Evolutionary conservation across 1,139 yeast genomes (phyloP).

Genomic region (Nakaseomyces nivariensis): DNA sequence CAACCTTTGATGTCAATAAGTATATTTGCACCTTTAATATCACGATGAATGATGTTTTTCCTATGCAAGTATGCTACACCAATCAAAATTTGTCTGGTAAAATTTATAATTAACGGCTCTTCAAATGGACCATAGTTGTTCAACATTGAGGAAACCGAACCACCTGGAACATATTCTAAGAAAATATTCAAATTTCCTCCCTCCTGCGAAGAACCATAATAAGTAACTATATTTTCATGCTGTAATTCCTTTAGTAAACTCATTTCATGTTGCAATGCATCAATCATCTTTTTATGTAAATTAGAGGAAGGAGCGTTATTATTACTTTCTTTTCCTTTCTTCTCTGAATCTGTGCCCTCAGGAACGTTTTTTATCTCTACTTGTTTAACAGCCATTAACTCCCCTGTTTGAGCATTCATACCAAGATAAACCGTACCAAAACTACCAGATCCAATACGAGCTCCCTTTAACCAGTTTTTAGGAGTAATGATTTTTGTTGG

Average conservation of each 20-base stretch:
- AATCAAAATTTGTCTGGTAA: slow-evolving; percentile 71
- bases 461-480: slow-evolving; percentile 84
- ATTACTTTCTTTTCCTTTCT: slow-evolving; percentile 6
- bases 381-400: slow-evolving; percentile 93
- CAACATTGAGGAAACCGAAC: slow-evolving; percentile 82
- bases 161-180: slow-evolving; percentile 94
- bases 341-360: slow-evolving; percentile 8
- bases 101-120: slow-evolving; percentile 76
- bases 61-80: slow-evolving; percentile 77
- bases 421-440: slow-evolving; percentile 92
- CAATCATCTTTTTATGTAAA: slow-evolving; percentile 55
- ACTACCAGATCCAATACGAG: slow-evolving; percentile 88
- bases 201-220: slow-evolving; percentile 75
- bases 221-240: slow-evolving; percentile 88
- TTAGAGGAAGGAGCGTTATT: slow-evolving; percentile 31
- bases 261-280: slow-evolving; percentile 82
- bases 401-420: slow-evolving; percentile 87
- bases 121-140: slow-evolving; percentile 85
- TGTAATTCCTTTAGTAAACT: slow-evolving; percentile 63
- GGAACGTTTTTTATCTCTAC: slow-evolving; percentile 50
- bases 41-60: slow-evolving; percentile 79
- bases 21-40: slow-evolving; percentile 88
- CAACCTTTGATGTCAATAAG: slow-evolving; percentile 84
- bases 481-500: slow-evolving; percentile 37
- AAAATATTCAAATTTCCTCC: slow-evolving; percentile 67